Evolutionary conservation across 1,284 basidiomycete species (phyloP).

Genomic region (Cutaneotrichosporon cavernicola): DNA sequence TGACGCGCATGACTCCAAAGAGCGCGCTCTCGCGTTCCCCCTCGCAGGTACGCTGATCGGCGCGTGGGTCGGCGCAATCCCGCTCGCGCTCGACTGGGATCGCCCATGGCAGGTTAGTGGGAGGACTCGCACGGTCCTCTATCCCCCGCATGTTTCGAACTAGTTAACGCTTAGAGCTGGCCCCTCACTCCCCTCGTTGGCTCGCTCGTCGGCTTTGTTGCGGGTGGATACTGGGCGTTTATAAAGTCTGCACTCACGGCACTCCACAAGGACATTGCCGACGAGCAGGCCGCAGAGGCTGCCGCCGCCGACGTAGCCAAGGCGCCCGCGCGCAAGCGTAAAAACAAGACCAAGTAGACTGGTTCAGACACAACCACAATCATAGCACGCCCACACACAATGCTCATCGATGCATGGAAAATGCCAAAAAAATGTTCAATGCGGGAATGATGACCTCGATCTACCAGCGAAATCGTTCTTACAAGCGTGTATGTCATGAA

Average conservation of each 20-base stretch:
- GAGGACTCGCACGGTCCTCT: not conserved
- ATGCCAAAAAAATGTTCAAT: slow-evolving; percentile 3
- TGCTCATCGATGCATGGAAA: slow-evolving; percentile 14
- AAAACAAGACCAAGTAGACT: slow-evolving; percentile 21
- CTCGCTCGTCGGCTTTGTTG: slow-evolving; percentile 66
- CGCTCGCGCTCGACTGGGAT: slow-evolving; percentile 90
- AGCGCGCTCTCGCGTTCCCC: slow-evolving; percentile 77
- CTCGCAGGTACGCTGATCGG: slow-evolving; percentile 69
- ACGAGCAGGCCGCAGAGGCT: slow-evolving; percentile 20
- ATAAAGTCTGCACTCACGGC: slow-evolving; percentile 54
- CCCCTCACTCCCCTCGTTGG: slow-evolving; percentile 69
- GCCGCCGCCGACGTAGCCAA: slow-evolving; percentile 10
- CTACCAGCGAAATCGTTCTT: not conserved
- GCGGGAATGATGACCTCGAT: not conserved
- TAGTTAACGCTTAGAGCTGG: slow-evolving; percentile 59
- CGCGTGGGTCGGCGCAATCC: slow-evolving; percentile 74
- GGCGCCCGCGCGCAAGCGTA: slow-evolving; percentile 12
- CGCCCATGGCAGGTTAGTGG: slow-evolving; percentile 83
- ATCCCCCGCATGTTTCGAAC: not conserved
- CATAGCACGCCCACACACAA: not conserved
- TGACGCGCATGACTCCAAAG: slow-evolving; percentile 66
- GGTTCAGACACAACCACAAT: too few species aligned
- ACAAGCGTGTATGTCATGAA: not conserved
- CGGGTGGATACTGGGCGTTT: slow-evolving; percentile 63
- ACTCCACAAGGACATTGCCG: slow-evolving; percentile 37